Conservation (phyloP, 306 rosid genomes). For the Lablab purpureus region DNA sequence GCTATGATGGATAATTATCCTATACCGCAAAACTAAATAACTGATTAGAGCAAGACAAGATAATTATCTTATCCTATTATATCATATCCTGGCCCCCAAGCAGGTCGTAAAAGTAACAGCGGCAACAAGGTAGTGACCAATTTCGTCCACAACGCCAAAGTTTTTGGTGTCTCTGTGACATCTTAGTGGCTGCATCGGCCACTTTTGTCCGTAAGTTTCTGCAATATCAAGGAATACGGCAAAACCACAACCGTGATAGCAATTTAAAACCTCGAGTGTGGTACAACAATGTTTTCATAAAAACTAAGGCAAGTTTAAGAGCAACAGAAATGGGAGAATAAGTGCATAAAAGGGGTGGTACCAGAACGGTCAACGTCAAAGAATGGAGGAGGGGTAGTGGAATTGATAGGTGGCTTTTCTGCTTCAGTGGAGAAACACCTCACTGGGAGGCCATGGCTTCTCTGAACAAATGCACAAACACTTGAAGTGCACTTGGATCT, state of each 20-base stretch:
- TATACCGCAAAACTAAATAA: too few relatives aligned
- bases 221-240: neutral
- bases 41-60: too few relatives aligned
- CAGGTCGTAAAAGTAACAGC: neutral
- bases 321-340: neutral
- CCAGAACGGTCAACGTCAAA: conserved; percentile 51
- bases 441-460: conserved; percentile 44
- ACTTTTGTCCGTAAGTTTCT: neutral
- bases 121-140: neutral
- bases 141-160: neutral
- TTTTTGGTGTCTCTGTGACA: neutral
- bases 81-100: too few relatives aligned
- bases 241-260: too few relatives aligned
- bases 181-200: neutral
- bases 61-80: too few relatives aligned
- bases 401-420: conserved; percentile 50
- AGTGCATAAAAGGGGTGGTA: conserved; percentile 5
- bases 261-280: too few relatives aligned
- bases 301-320: conserved; percentile 28
- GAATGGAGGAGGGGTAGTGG: conserved; percentile 44
- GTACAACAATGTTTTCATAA: conserved; percentile 25
- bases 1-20: too few relatives aligned
- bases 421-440: conserved; percentile 71
- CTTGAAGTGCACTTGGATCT: conserved; percentile 47
- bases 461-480: conserved; percentile 31